Percentiles rank a stretch among this genome's conserved stretches.
Evolutionary conservation across 2,329 filamentous ascomycete genomes (phyloP).

Genomic region (Aureobasidium subglaciale): DNA sequence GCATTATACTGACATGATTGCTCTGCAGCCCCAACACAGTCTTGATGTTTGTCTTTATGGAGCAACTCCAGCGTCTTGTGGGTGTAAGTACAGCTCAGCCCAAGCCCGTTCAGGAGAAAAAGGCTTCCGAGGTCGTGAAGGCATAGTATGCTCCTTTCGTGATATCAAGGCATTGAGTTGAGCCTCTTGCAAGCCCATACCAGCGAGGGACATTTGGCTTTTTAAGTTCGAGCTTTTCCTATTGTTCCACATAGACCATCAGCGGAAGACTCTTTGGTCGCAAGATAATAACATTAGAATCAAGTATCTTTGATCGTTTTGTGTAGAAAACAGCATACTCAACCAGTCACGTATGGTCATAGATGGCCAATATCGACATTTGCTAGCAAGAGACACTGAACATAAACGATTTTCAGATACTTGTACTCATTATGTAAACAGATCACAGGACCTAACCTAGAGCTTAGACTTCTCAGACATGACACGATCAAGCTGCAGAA

Average conservation of each 20-base stretch:
- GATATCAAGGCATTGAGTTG: not conserved
- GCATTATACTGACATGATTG: not conserved
- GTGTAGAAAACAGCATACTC: too few relatives aligned
- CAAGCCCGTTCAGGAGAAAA: constrained; percentile 5
- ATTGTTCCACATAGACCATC: not conserved
- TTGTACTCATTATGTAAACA: not conserved
- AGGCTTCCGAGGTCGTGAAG: constrained; percentile 4
- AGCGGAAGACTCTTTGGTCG: not conserved
- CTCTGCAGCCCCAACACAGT: constrained; percentile 1
- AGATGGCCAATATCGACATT: too few relatives aligned
- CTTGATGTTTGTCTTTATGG: constrained; percentile 12
- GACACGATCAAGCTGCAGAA: constrained; percentile 35
- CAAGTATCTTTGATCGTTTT: not conserved
- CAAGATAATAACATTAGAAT: not conserved
- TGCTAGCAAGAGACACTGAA: not conserved
- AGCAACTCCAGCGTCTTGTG: constrained; percentile 1
- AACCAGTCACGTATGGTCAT: too few relatives aligned
- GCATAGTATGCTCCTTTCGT: not conserved
- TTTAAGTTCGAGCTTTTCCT: not conserved
- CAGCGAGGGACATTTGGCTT: not conserved
- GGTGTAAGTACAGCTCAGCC: not conserved
- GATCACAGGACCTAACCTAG: constrained; percentile 20
- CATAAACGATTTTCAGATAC: not conserved
- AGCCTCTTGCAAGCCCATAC: not conserved
- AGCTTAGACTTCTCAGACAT: constrained; percentile 35